Base-by-base conservation (phyloP, 2,329 filamentous ascomycete species). In the Blumeriella jaapii region DNA sequence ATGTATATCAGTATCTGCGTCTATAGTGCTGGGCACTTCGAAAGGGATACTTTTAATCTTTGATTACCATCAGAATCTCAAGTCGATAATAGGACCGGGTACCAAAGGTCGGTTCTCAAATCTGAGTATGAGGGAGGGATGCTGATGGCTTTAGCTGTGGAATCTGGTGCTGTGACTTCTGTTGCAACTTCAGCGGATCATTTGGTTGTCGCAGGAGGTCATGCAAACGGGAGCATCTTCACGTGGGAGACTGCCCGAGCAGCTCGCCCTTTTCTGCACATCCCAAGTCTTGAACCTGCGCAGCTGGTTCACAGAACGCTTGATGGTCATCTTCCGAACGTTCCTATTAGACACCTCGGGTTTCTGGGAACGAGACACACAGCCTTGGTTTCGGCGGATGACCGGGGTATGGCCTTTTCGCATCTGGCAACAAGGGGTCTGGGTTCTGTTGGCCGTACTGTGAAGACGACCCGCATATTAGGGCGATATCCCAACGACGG, bases 351-450 rank as follows among this genome's bases (percentile, higher is more conserved):
- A 5, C 87, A 98, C 58, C 61, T 98, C n/a, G 91, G 89, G 0
- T 98, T 98, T 55, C 66, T 98, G 5, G 91, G 89, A 6, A 95
- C 84, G 3, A 72, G 93, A 40, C 87, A 91, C 51, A 98, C 91
- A 10, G 91, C 93, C 3, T 67, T 98, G 4, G 87, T 96, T 8
- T 98, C 91, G 3, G 91, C 91, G 2, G 87, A 98, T 59, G 83
- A 93, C 51, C 75, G 75, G 31, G 91, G 93, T 13, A 98, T 98
- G 93, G 89, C 91, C 0, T 98, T 98, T 57, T 95, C 91, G 3
- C 93, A 98, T 59, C 70, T 98, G 7, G 93, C 91, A 7, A 93
- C 85, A 7, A 71, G 93, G 50, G 93, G 91, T 2, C 79, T 93
- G 23, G 91, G 91, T 3, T 72, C 86, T 15, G 69, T 98, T 14